A percentile compares a stretch with the other conserved stretches of the same genome.
These are phyloP conservation scores for Alternaria solani DNA, from an alignment of 2,329 filamentous ascomycete genomes.

Conservation along the genomic window DNA sequence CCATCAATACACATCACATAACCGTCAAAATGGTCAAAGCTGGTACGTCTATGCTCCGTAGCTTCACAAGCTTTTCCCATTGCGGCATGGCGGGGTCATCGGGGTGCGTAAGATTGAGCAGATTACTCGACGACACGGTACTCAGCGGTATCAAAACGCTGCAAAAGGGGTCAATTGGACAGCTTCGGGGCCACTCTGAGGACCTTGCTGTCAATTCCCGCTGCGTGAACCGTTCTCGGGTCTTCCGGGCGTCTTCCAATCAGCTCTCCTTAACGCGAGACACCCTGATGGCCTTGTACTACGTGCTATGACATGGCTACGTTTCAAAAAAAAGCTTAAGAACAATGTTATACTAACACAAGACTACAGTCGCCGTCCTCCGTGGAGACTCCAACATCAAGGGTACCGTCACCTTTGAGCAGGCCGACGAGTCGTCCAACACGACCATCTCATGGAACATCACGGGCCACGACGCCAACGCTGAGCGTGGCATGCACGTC, in stretches of 20 bases:
- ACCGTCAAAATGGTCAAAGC: conserved; percentile 97
- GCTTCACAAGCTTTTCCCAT: conserved; percentile 28
- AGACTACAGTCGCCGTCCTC: conserved; percentile 81
- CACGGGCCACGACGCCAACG: conserved; percentile 89
- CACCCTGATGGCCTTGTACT: conserved; percentile 41
- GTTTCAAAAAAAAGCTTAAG: not conserved
- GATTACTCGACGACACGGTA: conserved; percentile 53
- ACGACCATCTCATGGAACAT: conserved; percentile 95
- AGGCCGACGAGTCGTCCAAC: conserved; percentile 79
- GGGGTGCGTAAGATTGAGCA: conserved; percentile 65
- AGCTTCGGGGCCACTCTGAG: conserved; percentile 22
- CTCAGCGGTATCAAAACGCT: conserved; percentile 15
- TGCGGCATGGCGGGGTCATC: conserved; percentile 50
- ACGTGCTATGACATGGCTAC: not conserved
- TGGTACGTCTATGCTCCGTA: conserved; percentile 67
- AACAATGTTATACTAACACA: conserved; percentile 13
- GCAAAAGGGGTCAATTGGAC: conserved; percentile 31
- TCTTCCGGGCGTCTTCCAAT: conserved; percentile 32
- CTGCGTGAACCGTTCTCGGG: conserved; percentile 16
- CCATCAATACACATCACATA: conserved; percentile 32
- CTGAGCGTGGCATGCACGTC: conserved; percentile 97
- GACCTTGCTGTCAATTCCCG: conserved; percentile 33
- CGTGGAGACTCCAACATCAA: conserved; percentile 96
- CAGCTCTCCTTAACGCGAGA: conserved; percentile 20
- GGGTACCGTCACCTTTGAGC: conserved; percentile 95